phyloP scores from a whole-genome alignment of 1,139 yeast genomes.

The Blastobotrys ciferrii region DNA sequence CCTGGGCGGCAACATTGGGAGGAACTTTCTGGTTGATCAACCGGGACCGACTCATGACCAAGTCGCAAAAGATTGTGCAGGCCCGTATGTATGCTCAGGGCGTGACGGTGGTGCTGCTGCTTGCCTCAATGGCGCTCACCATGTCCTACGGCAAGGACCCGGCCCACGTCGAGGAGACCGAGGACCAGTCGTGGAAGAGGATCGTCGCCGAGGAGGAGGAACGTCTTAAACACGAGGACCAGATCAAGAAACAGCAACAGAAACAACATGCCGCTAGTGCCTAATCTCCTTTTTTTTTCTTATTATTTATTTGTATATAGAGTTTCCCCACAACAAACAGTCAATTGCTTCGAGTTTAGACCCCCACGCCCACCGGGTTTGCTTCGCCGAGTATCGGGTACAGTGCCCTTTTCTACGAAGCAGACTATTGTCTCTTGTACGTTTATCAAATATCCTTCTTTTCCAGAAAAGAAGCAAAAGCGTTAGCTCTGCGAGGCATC shows the following conservation, averaged over 20 bases:
- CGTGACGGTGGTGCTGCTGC: slow-evolving; percentile 44
- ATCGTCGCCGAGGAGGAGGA: slow-evolving; percentile 33
- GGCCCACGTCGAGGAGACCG: slow-evolving; percentile 42
- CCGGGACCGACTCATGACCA: slow-evolving; percentile 72
- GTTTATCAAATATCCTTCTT: too few relatives aligned
- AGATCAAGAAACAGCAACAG: slow-evolving; percentile 1
- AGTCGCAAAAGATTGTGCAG: slow-evolving; percentile 82
- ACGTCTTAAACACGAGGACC: slow-evolving; percentile 19
- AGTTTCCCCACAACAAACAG: not conserved
- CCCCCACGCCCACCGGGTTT: too few relatives aligned
- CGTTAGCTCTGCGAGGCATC: too few relatives aligned
- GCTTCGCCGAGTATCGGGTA: too few relatives aligned
- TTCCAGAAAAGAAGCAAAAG: too few relatives aligned
- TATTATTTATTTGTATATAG: slow-evolving; percentile 3
- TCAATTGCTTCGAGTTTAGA: too few relatives aligned
- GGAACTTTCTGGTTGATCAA: slow-evolving; percentile 80
- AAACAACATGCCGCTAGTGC: not conserved
- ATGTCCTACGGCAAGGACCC: slow-evolving; percentile 28
- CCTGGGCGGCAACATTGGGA: slow-evolving; percentile 85
- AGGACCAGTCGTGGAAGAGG: slow-evolving; percentile 33
- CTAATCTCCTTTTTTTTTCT: too few relatives aligned
- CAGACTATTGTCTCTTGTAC: too few relatives aligned
- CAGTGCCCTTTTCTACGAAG: too few relatives aligned
- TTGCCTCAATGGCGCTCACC: slow-evolving; percentile 35
- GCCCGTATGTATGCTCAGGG: slow-evolving; percentile 96